phyloP scores from a whole-genome alignment of 495 filamentous ascomycete genomes.

The Cudoniella acicularis region DNA sequence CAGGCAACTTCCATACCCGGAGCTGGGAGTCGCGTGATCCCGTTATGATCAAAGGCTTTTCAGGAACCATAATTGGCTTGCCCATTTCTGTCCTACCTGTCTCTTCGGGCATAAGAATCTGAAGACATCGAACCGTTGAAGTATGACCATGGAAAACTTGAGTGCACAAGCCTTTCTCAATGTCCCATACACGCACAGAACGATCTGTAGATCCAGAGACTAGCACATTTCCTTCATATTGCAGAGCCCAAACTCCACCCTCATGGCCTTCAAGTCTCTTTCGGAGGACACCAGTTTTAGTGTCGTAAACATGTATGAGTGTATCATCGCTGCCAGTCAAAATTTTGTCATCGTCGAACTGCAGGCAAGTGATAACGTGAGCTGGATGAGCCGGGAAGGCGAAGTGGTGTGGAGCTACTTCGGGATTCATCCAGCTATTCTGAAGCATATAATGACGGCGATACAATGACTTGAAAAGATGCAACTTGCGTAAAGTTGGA shows the following conservation, averaged over 20 bases:
- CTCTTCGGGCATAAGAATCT: conserved; percentile 85
- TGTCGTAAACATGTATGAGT: conserved; percentile 97
- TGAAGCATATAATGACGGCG: conserved; percentile 86
- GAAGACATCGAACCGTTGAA: conserved; percentile 92
- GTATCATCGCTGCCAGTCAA: conserved; percentile 97
- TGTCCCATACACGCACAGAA: conserved; percentile 96
- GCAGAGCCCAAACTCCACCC: conserved; percentile 95
- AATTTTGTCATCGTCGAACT: conserved; percentile 97
- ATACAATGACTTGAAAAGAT: conserved; percentile 96
- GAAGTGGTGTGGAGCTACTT: conserved; percentile 85
- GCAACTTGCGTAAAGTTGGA: conserved; percentile 71
- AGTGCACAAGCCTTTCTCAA: conserved; percentile 82
- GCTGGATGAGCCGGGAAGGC: conserved; percentile 94
- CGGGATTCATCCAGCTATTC: conserved; percentile 82
- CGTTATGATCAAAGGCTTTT: conserved; percentile 92
- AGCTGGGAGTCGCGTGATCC: conserved; percentile 94
- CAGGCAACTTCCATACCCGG: conserved; percentile 93
- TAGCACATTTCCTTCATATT: conserved; percentile 91
- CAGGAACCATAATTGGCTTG: conserved; percentile 81
- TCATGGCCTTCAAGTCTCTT: conserved; percentile 88
- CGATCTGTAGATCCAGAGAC: conserved; percentile 97
- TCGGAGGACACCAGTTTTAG: conserved; percentile 83
- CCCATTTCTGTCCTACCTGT: conserved; percentile 70
- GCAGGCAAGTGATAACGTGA: conserved; percentile 95
- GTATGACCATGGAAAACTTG: conserved; percentile 97